Percentiles rank a stretch among this genome's conserved stretches.
Evolutionary conservation across 352 stramenopile genomes (phyloP).

Genomic region (Phytopythium vexans): DNA sequence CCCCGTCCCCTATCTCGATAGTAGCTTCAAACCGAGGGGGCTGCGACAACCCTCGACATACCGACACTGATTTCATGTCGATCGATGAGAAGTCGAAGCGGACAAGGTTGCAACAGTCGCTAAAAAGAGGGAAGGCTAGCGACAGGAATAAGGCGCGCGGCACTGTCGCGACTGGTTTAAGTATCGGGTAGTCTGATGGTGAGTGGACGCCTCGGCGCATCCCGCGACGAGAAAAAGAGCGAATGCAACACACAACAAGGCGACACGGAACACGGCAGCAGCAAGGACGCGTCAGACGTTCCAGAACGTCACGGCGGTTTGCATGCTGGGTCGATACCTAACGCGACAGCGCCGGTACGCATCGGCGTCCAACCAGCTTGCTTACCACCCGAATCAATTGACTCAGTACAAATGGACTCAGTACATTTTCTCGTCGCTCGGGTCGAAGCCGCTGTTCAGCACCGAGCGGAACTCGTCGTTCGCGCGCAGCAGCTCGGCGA

Average conservation of each 20-base stretch:
- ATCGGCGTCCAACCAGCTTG: not conserved
- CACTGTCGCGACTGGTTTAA: no score
- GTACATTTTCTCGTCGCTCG: conserved; percentile 87
- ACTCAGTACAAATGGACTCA: conserved; percentile 11
- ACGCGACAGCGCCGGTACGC: not conserved
- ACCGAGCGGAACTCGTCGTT: conserved; percentile 85
- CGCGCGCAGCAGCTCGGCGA: conserved; percentile 74
- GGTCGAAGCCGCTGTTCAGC: conserved; percentile 87
- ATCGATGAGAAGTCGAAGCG: no score
- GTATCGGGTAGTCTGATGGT: not conserved
- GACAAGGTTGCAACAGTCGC: no score
- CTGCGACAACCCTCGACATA: not conserved
- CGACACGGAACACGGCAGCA: no score
- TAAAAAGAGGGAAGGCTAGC: no score
- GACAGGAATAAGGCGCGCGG: no score
- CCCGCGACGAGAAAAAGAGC: not conserved
- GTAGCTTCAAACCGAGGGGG: no score
- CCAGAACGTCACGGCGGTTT: conserved; percentile 4
- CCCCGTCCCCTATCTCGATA: no score
- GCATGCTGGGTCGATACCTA: not conserved
- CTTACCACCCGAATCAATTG: not conserved
- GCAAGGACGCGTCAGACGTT: not conserved
- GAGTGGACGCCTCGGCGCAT: conserved; percentile 1
- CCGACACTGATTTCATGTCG: not conserved
- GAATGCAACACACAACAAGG: no score